Evolutionary conservation across 148 eudicot genomes (phyloP).

Genomic region (Vaccinium myrtillus): DNA sequence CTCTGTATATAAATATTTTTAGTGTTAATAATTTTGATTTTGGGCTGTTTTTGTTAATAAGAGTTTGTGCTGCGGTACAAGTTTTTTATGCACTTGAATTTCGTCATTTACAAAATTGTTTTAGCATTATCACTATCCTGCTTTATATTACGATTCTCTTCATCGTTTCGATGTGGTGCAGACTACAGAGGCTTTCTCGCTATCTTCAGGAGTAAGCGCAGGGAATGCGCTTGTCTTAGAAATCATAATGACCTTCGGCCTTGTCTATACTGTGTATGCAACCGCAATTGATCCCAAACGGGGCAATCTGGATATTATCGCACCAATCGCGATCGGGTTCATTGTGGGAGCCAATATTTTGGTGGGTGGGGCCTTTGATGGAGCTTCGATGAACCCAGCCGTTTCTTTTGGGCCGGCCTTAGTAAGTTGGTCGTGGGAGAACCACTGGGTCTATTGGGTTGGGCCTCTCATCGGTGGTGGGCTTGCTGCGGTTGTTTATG

Average conservation of each 20-base stretch:
- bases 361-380: conserved; percentile 8
- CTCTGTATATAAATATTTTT: too few species aligned
- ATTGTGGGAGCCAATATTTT: conserved; percentile 13
- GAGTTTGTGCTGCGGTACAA: too few species aligned
- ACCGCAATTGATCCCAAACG: conserved; percentile 4
- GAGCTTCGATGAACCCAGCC: conserved; percentile 14
- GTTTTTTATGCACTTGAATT: too few species aligned
- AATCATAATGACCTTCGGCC: conserved; percentile 15
- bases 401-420: conserved; percentile 9
- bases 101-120: too few species aligned
- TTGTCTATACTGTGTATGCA: conserved; percentile 10
- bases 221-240: neutral
- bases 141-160: neutral
- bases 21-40: too few species aligned
- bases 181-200: neutral
- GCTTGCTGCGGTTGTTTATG: neutral
- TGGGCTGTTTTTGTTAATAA: too few species aligned
- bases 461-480: conserved; percentile 13
- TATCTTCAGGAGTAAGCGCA: neutral
- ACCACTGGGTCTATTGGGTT: conserved; percentile 16
- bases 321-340: conserved; percentile 13
- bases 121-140: too few species aligned
- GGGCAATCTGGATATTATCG: neutral
- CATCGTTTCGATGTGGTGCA: neutral
- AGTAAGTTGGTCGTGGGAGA: neutral